Evolutionary conservation across 73 alveolate genomes (phyloP), one percentile per base, ranked within the genome.

Genomic region (Paramecium tetraurelia): DNA sequence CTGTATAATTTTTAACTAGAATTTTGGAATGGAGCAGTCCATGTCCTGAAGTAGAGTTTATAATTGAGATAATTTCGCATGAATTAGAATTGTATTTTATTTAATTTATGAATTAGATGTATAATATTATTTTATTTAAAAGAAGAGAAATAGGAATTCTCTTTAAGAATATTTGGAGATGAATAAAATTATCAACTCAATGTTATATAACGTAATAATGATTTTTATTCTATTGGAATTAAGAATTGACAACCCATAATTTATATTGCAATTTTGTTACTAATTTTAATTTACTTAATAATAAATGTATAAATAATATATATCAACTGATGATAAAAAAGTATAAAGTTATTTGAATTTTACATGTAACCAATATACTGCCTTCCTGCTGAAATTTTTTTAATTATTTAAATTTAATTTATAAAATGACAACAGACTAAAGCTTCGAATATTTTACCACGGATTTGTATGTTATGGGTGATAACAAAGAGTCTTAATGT

Each of bases 291-390:
- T 31, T n/a, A 27, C 84, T 63, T 63, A 63, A 63, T 27, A 31
- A 5, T 63, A 63, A 63, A 31, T 7, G 41, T 59, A 27, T 63
- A 63, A 5, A n/a, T 18, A 53, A 53, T 53, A 20, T 53, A 18
- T 53, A 53, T 53, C 69, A 53, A 53, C 69, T 63, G 84, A 63
- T 63, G 84, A 63, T 63, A 63, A 63, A 46, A 63, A 63, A 27
- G 84, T 63, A 63, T 63, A 63, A 63, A 31, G 84, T 33, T 63
- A 63, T 63, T 63, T 63, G 84, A 63, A 63, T 27, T 63, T 12
- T 27, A 31, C 50, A 72, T 72, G 86, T 72, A 72, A 72, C 86
- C 86, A 72, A 72, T 72, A 72, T 72, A 72, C 86, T 72, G 86
- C 86, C 86, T 72, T 72, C 86, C 86, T 72, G 86, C 86, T 72